Percentiles rank a stretch among this genome's conserved stretches.
phyloP scores from a whole-genome alignment of 2,329 filamentous ascomycete genomes.

The Didymella lethalis region DNA sequence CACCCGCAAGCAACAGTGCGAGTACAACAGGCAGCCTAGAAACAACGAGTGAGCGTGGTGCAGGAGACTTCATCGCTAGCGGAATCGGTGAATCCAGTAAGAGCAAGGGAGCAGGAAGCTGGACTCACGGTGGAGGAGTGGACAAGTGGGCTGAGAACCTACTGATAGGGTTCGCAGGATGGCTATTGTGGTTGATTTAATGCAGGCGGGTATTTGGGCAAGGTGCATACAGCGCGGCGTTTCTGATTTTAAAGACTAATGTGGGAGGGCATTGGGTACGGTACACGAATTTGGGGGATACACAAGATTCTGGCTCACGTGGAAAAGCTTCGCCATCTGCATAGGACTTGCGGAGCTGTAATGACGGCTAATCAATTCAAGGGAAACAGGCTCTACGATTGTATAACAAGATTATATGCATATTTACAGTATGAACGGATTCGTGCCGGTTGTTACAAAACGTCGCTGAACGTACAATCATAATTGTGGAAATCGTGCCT shows the following conservation, averaged over 20 bases:
- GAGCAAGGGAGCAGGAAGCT: conserved; percentile 15
- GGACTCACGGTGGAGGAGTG: conserved; percentile 21
- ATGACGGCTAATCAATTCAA: not conserved
- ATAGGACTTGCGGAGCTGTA: not conserved
- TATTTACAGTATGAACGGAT: not conserved
- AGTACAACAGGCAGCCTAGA: conserved; percentile 28
- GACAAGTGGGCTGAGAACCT: conserved; percentile 39
- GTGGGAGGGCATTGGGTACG: not conserved
- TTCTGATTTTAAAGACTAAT: not conserved
- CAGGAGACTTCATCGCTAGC: conserved; percentile 17
- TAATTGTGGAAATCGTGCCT: conserved; percentile 2
- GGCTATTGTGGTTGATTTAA: conserved; percentile 39
- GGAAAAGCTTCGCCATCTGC: not conserved
- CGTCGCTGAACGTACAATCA: conserved; percentile 1
- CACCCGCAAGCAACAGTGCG: conserved; percentile 40
- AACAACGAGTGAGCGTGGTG: conserved; percentile 15
- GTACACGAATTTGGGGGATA: not conserved
- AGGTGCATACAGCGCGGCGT: conserved; percentile 19
- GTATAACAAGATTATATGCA: not conserved
- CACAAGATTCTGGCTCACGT: not conserved
- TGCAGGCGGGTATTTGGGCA: not conserved
- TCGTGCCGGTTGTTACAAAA: not conserved
- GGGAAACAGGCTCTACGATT: not conserved
- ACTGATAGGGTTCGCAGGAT: conserved; percentile 39
- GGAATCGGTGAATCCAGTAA: conserved; percentile 17